A percentile compares a stretch with the other conserved stretches of the same genome.
These are phyloP conservation scores for Artemisia argyi DNA, from an alignment of 129 eudicot species.

Conservation along the genomic window DNA sequence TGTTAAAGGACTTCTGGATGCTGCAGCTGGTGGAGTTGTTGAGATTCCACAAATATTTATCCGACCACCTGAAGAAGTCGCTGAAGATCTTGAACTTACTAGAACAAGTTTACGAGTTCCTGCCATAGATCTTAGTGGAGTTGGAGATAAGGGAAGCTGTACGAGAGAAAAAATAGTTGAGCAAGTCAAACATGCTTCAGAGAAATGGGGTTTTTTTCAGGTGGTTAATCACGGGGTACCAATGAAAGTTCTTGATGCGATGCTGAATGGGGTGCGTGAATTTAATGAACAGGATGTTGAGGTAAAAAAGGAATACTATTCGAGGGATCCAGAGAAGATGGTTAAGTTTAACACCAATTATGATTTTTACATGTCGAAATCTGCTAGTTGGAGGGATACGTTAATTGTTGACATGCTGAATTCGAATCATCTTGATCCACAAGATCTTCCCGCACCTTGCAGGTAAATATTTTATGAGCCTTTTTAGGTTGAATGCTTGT, in stretches of 20 bases:
- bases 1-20: conserved; percentile 56
- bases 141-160: conserved; percentile 8
- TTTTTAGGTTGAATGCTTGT: no score
- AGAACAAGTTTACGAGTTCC: conserved; percentile 28
- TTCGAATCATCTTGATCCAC: conserved; percentile 9
- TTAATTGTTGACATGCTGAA: conserved; percentile 22
- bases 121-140: conserved; percentile 26
- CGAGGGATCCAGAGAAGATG: conserved; percentile 26
- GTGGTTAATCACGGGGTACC: conserved; percentile 52
- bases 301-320: conserved; percentile 35
- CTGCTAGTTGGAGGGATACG: conserved; percentile 61
- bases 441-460: neutral
- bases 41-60: conserved; percentile 43
- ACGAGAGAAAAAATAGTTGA: conserved; percentile 21
- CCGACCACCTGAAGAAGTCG: conserved; percentile 45
- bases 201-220: conserved; percentile 49
- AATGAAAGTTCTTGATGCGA: conserved; percentile 18
- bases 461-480: no score
- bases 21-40: conserved; percentile 31
- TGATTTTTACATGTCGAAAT: conserved; percentile 34
- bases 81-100: conserved; percentile 22
- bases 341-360: conserved; percentile 32
- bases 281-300: conserved; percentile 51
- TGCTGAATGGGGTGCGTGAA: conserved; percentile 37
- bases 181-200: conserved; percentile 34